Conservation (phyloP, 2,329 filamentous ascomycete species). For the Westerdykella sp. region DNA sequence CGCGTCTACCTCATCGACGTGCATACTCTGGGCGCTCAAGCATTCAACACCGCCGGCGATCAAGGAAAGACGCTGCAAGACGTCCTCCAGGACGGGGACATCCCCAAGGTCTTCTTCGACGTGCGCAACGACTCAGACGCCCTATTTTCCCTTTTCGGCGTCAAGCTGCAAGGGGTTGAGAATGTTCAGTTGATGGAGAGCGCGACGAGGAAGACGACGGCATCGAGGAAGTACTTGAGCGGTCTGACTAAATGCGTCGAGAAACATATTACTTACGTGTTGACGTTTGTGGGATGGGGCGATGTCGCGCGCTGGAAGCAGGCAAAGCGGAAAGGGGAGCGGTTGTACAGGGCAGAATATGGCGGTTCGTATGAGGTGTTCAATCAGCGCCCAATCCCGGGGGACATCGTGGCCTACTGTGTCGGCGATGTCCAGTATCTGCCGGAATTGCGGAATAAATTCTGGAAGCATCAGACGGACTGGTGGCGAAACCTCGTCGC, state of each 20-base stretch:
- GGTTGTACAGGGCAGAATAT: slow-evolving; percentile 16
- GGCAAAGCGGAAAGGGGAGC: slow-evolving; percentile 16
- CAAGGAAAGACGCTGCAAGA: slow-evolving; percentile 18
- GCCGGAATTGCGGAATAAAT: slow-evolving; percentile 8
- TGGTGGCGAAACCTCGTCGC: not conserved
- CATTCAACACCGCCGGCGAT: slow-evolving; percentile 20
- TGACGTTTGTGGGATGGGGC: too few relatives aligned
- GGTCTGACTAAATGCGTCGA: slow-evolving; percentile 11
- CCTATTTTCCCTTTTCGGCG: slow-evolving; percentile 13
- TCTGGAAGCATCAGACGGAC: not conserved
- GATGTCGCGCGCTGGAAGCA: slow-evolving; percentile 5
- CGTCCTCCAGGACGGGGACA: slow-evolving; percentile 21
- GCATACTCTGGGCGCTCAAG: slow-evolving; percentile 14
- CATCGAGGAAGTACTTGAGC: slow-evolving; percentile 4
- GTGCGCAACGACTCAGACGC: slow-evolving; percentile 26
- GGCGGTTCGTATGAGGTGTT: slow-evolving; percentile 26
- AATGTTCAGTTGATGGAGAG: slow-evolving; percentile 20
- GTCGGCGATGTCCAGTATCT: slow-evolving; percentile 17
- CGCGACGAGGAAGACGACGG: slow-evolving; percentile 5
- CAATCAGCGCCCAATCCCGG: slow-evolving; percentile 20
- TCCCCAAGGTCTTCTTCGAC: slow-evolving; percentile 26
- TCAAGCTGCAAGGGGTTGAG: slow-evolving; percentile 12
- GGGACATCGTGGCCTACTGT: slow-evolving; percentile 24
- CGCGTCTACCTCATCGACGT: slow-evolving; percentile 28
- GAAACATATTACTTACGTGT: slow-evolving; percentile 1